phyloP scores from a whole-genome alignment of 2,329 filamentous ascomycete genomes.

The Talaromyces sp. region DNA sequence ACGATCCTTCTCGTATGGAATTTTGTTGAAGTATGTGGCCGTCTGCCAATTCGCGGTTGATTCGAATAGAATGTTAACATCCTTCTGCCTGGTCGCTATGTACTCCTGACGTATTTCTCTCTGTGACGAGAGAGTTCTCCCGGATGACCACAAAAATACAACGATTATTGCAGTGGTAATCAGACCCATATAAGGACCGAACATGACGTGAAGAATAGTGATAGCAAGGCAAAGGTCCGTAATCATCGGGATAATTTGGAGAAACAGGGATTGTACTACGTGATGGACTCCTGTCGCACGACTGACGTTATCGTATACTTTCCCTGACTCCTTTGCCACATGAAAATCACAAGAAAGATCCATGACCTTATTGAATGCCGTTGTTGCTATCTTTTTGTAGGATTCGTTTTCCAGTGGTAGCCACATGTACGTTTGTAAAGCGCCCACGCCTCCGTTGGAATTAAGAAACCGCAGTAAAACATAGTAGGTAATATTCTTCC shows the following conservation, averaged over 20 bases:
- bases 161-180: slow-evolving; percentile 42
- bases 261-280: slow-evolving; percentile 54
- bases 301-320: slow-evolving; percentile 59
- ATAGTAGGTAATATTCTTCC: slow-evolving; percentile 49
- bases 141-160: slow-evolving; percentile 49
- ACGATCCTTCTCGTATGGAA: slow-evolving; percentile 47
- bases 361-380: slow-evolving; percentile 63
- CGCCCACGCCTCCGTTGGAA: slow-evolving; percentile 46
- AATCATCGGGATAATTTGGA: slow-evolving; percentile 57
- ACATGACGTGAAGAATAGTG: slow-evolving; percentile 55
- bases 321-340: slow-evolving; percentile 57
- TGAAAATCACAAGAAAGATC: slow-evolving; percentile 66
- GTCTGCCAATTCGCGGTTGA: slow-evolving; percentile 57
- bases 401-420: slow-evolving; percentile 53
- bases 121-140: slow-evolving; percentile 33
- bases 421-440: slow-evolving; percentile 48
- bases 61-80: slow-evolving; percentile 52
- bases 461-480: slow-evolving; percentile 44
- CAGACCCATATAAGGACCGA: slow-evolving; percentile 56
- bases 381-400: slow-evolving; percentile 52
- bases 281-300: slow-evolving; percentile 57
- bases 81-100: slow-evolving; percentile 40
- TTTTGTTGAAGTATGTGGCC: slow-evolving; percentile 53
- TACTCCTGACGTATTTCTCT: slow-evolving; percentile 31
- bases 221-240: slow-evolving; percentile 58